Base-by-base conservation (phyloP, 768 basidiomycete genomes). In the Termitomyces titanicus region DNA sequence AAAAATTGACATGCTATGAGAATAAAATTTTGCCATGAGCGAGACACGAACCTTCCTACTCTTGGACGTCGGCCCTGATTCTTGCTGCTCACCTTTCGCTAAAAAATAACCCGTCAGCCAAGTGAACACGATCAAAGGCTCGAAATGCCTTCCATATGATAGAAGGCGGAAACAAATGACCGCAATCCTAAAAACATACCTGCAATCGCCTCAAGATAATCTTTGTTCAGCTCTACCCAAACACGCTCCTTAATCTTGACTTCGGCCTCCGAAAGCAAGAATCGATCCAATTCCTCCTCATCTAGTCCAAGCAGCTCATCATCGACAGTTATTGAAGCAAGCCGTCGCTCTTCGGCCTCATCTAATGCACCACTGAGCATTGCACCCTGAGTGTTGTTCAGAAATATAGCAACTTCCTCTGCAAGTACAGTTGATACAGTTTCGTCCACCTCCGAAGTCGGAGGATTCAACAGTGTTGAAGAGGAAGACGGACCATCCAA, bases 211-310 rank as follows among this genome's bases (percentile, higher is more conserved):
- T 94, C 89, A 34, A 98, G 72, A 68, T 96, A 98, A 31, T 97
- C 94, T 61, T 81, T 81, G 68, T 97, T 97, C 64, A 93, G 76
- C 71, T 95, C 93, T 46, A 95, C 92, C 94, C 94, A 98, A 1
- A 97, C 83, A 11, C 92, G 84, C 68, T 93, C 92, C 69, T 91
- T 98, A 64, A 92, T 77, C 66, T 77, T 84, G 3, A 91, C 87
- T 69, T 96, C 94, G 22, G 88, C 88, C 34, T 88, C 86, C 8
- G 79, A 83, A 22, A 94, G 71, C 53, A 92, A 73, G 65, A 97
- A 89, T 24, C 75, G 76, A 67, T 96, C 88, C 40, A 97, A 77
- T 66, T 98, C 94, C 5, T 86, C 91, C 64, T 98, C 94, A 68
- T 97, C 88, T n/a, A 98, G 75, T 15, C 88, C 92, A 20, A 76